phyloP scores from a whole-genome alignment of 2,329 filamentous ascomycete genomes.

The Bipolaris cookei region DNA sequence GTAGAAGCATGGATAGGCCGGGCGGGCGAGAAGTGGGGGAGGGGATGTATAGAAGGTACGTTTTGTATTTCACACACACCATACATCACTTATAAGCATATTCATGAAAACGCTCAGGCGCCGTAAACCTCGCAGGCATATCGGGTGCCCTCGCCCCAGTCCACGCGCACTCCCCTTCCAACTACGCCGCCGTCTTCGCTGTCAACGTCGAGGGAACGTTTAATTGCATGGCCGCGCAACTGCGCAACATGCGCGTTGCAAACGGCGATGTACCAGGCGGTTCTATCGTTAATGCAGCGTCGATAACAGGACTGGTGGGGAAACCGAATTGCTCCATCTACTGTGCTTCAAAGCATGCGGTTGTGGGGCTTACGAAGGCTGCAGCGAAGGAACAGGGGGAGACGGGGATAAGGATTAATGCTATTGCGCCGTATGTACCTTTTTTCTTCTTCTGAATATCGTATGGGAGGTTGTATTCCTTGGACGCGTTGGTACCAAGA shows the following conservation, averaged over 20 bases:
- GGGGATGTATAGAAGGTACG: conserved; percentile 32
- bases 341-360: conserved; percentile 37
- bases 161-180: conserved; percentile 38
- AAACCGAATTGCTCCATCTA: conserved; percentile 33
- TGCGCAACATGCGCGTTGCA: conserved; percentile 47
- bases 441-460: not conserved
- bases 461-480: too few species aligned
- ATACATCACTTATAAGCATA: too few species aligned
- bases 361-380: conserved; percentile 45
- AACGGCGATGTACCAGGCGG: conserved; percentile 14
- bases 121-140: conserved; percentile 46
- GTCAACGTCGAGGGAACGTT: conserved; percentile 48
- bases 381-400: conserved; percentile 47
- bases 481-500: not conserved
- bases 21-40: not conserved
- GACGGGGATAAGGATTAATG: conserved; percentile 45
- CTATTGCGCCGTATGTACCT: conserved; percentile 52
- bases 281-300: conserved; percentile 53
- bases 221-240: conserved; percentile 41
- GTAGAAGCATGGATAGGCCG: conserved; percentile 27
- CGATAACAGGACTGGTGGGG: conserved; percentile 55
- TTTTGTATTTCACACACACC: too few species aligned
- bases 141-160: conserved; percentile 43
- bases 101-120: not conserved
- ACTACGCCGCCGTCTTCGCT: conserved; percentile 43